Evolutionary conservation across 768 basidiomycete species (phyloP), one percentile per base, ranked within the genome.

Genomic region (Leucocoprinus leucothites): DNA sequence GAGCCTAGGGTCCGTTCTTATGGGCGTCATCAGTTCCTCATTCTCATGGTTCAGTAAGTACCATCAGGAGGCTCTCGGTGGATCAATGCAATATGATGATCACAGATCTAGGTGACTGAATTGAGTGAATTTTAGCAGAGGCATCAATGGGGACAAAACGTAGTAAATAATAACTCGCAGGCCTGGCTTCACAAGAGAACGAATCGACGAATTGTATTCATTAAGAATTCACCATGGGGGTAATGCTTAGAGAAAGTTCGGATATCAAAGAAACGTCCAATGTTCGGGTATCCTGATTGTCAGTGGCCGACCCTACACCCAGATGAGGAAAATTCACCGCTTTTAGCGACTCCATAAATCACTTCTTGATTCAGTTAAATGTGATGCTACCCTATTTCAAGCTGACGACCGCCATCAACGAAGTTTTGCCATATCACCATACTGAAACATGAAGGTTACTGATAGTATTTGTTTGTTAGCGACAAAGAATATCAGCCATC

Each of bases 361-460:
- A 11, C 31, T 31, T 31, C 31, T 11, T 46, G 7, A 46, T 25
- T 46, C 45, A 14, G 40, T 41, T 7, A 26, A 18, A 40, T 51
- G 49, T 40, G 14, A 31, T 31, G 31, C 11, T 31, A 31, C 24
- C 49, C 25, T 36, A 16, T 22, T 24, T 21, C 5, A 31, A 16
- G 21, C 24, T 44, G 42, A 25, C 41, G 51, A 43, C 51, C n/a
- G 21, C 41, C 51, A 52, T 52, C 51, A 52, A 21, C 24, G 26
- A 24, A 40, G 31, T 11, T 11, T 31, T 19, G 3, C 21, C 14
- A 41, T 43, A 41, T 52, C 51, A 52, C 43, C 51, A 52, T 18
- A 31, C 40, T 52, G 41, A 43, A 38, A 38, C 28, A 48, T 34
- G 5, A 19, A 34, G 28, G 36, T 16, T 41, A n/a, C 6, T 43